These are phyloP conservation scores for Coemansia sp. DNA, from an alignment of 192 early-diverging fungal species.

Conservation along the genomic window DNA sequence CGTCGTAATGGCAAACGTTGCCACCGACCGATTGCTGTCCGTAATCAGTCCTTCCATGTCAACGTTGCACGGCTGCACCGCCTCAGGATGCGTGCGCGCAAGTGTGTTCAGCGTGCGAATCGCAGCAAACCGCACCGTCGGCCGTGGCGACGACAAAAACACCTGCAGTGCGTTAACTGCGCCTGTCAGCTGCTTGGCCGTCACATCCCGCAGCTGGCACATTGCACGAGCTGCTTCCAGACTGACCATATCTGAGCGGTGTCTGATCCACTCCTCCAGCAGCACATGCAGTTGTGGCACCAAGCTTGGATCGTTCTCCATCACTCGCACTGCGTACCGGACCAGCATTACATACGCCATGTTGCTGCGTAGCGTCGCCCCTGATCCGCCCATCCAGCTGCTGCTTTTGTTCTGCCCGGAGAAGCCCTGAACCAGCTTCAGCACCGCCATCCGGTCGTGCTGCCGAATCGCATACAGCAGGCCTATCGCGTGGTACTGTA, in stretches of 20 bases:
- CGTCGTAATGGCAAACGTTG: conserved; percentile 98
- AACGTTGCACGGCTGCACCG: conserved; percentile 92
- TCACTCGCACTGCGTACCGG: conserved; percentile 85
- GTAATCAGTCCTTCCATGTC: conserved; percentile 98
- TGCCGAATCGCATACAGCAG: conserved; percentile 92
- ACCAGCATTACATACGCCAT: conserved; percentile 91
- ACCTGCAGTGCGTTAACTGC: conserved; percentile 93
- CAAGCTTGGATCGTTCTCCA: conserved; percentile 73
- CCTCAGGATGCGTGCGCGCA: conserved; percentile 84
- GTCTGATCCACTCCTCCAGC: conserved; percentile 86
- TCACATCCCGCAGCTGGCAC: conserved; percentile 84
- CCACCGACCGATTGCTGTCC: conserved; percentile 93
- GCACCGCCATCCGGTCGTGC: conserved; percentile 97
- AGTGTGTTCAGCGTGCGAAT: conserved; percentile 95
- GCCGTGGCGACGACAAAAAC: conserved; percentile 90
- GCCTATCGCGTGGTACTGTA: conserved; percentile 98
- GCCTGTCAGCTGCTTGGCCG: conserved; percentile 81
- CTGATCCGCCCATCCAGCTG: conserved; percentile 59
- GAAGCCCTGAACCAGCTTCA: conserved; percentile 92
- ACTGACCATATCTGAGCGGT: conserved; percentile 98
- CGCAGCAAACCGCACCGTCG: conserved; percentile 92
- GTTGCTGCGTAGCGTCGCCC: conserved; percentile 70
- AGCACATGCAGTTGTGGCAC: conserved; percentile 67
- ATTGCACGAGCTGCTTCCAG: conserved; percentile 96
- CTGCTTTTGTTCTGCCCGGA: conserved; percentile 54